Percentiles rank a stretch among this genome's conserved stretches.
These are phyloP conservation scores for Xylariales sp. DNA, from an alignment of 2,329 filamentous ascomycete genomes.

Conservation along the genomic window DNA sequence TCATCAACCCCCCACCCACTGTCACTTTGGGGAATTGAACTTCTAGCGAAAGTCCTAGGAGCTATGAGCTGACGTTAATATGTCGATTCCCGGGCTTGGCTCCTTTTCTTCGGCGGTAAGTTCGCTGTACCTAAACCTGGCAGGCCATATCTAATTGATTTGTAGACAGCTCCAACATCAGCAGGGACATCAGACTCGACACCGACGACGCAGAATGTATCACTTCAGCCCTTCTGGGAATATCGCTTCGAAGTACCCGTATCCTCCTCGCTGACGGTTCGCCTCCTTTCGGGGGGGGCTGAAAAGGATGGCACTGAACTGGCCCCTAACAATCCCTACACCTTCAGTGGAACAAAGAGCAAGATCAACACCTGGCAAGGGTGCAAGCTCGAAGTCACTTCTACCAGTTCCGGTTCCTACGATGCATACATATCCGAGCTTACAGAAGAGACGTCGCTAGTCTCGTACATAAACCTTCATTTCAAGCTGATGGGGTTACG, in stretches of 20 bases:
- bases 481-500: conserved; percentile 76
- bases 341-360: conserved; percentile 75
- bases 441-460: conserved; percentile 76
- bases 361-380: conserved; percentile 92
- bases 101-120: conserved; percentile 56
- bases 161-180: conserved; percentile 15
- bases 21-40: too few relatives aligned
- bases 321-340: conserved; percentile 73
- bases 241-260: conserved; percentile 72
- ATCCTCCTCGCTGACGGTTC: conserved; percentile 37
- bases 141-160: background rate
- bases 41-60: too few relatives aligned
- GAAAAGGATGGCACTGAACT: conserved; percentile 96
- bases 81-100: conserved; percentile 80
- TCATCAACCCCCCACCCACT: too few relatives aligned
- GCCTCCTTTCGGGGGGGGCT: conserved; percentile 75
- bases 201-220: conserved; percentile 39
- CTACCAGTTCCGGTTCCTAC: conserved; percentile 40
- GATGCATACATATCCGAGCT: conserved; percentile 56
- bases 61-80: conserved; percentile 28
- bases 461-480: conserved; percentile 79
- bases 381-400: conserved; percentile 75
- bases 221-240: conserved; percentile 62
- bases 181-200: conserved; percentile 25
- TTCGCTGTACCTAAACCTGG: too few relatives aligned